Percentiles rank a stretch among this genome's conserved stretches.
Evolutionary conservation across 345 rosid species (phyloP).

Genomic region (Moricandia moricandioides): DNA sequence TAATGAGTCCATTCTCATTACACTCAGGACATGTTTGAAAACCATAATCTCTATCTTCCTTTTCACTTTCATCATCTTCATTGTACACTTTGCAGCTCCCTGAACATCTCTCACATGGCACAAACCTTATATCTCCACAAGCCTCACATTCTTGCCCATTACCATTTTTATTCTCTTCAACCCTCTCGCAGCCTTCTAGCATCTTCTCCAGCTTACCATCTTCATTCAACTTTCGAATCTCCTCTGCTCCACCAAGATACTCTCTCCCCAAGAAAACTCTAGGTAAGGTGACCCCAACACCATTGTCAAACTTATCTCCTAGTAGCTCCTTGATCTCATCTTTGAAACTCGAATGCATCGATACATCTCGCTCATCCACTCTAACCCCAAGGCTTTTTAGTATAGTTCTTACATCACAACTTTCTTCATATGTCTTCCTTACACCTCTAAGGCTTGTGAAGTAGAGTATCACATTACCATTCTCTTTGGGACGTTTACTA

Average conservation of each 20-base stretch:
- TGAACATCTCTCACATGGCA: constrained; percentile 87
- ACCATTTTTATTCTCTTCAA: constrained; percentile 36
- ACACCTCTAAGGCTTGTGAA: constrained; percentile 83
- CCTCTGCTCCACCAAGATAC: constrained; percentile 81
- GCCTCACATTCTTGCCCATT: constrained; percentile 60
- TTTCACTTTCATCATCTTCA: constrained; percentile 34
- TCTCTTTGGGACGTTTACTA: constrained; percentile 37
- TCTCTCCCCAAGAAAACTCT: constrained; percentile 68
- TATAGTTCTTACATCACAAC: constrained; percentile 61
- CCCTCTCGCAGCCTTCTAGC: constrained; percentile 54
- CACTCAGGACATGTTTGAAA: constrained; percentile 81
- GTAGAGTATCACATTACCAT: constrained; percentile 53
- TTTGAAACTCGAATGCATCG: constrained; percentile 85
- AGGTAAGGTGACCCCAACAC: constrained; percentile 49
- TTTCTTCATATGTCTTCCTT: constrained; percentile 81
- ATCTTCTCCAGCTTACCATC: constrained; percentile 72
- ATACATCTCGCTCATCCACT: constrained; percentile 84
- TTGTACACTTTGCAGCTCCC: constrained; percentile 86
- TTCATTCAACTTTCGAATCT: constrained; percentile 67
- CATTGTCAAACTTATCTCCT: constrained; percentile 41
- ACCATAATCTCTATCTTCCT: constrained; percentile 48
- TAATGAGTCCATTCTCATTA: constrained; percentile 85
- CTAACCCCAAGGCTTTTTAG: constrained; percentile 54
- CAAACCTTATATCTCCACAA: constrained; percentile 88
- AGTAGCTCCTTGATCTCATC: constrained; percentile 63